phyloP scores from a whole-genome alignment of 2,329 filamentous ascomycete genomes.

The Claviceps pazoutovae region DNA sequence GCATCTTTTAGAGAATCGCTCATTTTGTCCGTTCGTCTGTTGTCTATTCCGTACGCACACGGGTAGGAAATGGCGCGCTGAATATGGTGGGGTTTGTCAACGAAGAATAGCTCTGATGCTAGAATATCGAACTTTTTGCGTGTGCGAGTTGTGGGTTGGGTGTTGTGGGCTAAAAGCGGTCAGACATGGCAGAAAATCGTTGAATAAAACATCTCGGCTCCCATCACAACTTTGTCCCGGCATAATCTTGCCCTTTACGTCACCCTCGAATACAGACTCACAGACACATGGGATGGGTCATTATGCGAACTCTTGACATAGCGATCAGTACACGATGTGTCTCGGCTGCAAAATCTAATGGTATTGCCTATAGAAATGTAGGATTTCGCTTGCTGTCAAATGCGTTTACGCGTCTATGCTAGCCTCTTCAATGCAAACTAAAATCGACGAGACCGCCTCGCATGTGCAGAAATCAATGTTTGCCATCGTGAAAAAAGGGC shows the following conservation, averaged over 20 bases:
- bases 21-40: conserved; percentile 30
- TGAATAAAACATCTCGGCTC: conserved; percentile 1
- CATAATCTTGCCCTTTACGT: not conserved
- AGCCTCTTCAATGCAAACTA: not conserved
- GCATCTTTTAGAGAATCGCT: conserved; percentile 48
- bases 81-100: conserved; percentile 11
- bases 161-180: conserved; percentile 29
- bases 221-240: not conserved
- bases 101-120: conserved; percentile 14
- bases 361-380: conserved; percentile 1
- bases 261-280: not conserved
- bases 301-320: not conserved
- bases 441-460: not conserved
- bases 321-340: not conserved
- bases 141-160: conserved; percentile 30
- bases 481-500: not conserved
- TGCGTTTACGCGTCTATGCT: not conserved
- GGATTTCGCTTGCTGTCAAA: conserved; percentile 1
- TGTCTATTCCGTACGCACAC: conserved; percentile 2
- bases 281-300: not conserved
- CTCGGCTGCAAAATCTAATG: not conserved
- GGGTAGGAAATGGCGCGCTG: conserved; percentile 13
- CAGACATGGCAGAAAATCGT: conserved; percentile 20
- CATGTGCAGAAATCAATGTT: not conserved
- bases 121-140: conserved; percentile 30